Percentiles rank a stretch among this genome's conserved stretches.
Evolutionary conservation across 805 yeast species (phyloP).

Genomic region (Sungouiozyma ichnusensis): DNA sequence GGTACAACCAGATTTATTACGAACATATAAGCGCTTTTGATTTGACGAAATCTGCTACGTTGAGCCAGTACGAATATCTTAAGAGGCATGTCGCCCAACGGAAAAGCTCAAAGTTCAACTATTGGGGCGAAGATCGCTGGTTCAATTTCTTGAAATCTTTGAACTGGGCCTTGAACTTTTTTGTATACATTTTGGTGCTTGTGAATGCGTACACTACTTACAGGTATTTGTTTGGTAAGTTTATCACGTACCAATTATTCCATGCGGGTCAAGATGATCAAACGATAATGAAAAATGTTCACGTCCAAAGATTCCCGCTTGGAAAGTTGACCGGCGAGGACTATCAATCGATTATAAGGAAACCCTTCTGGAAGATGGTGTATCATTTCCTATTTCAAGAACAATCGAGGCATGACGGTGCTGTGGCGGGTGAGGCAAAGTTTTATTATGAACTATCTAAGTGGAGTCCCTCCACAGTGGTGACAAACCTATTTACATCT

Average conservation of each 20-base stretch:
- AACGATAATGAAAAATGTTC: background rate
- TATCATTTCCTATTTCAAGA: slow-evolving; percentile 9
- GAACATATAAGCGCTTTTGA: slow-evolving; percentile 19
- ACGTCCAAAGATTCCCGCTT: slow-evolving; percentile 13
- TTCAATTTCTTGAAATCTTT: slow-evolving; percentile 9
- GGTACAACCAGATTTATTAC: slow-evolving; percentile 10
- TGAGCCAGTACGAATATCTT: slow-evolving; percentile 14
- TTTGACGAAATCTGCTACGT: slow-evolving; percentile 18
- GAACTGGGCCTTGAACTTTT: slow-evolving; percentile 7
- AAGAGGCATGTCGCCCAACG: slow-evolving; percentile 5
- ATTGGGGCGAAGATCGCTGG: slow-evolving; percentile 6
- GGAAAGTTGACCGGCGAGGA: slow-evolving; percentile 13
- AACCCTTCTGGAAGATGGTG: slow-evolving; percentile 18
- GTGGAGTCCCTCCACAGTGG: slow-evolving; percentile 60
- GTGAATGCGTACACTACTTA: slow-evolving; percentile 11
- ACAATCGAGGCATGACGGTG: slow-evolving; percentile 3
- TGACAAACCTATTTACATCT: slow-evolving; percentile 38
- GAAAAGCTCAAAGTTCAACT: background rate
- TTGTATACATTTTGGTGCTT: slow-evolving; percentile 6
- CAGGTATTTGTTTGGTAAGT: slow-evolving; percentile 14
- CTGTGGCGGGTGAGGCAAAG: slow-evolving; percentile 15
- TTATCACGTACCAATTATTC: slow-evolving; percentile 17
- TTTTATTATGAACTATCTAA: slow-evolving; percentile 46
- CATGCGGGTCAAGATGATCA: background rate
- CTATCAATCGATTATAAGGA: slow-evolving; percentile 12